Evolutionary conservation across 2,329 filamentous ascomycete genomes (phyloP), one percentile per base, ranked within the genome.

Genomic region (Monilinia laxa): DNA sequence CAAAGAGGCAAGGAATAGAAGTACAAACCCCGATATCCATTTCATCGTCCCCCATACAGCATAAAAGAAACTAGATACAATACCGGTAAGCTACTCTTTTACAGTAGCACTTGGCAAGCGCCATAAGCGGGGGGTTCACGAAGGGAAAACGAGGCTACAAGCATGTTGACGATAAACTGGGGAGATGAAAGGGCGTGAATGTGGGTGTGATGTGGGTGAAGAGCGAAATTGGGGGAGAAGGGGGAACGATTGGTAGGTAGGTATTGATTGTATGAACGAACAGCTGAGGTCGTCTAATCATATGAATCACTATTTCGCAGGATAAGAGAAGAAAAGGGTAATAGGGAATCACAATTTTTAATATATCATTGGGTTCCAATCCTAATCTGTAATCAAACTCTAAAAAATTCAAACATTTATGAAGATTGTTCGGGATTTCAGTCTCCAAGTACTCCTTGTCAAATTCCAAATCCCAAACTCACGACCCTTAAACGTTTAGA

Each of bases 131-230:
- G 38, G 25, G n/a, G 31, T 20, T 47, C 42, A 47, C 18, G 20
- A 38, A 28, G 55, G 55, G n/a, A 25, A 40, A 40, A 40, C 38
- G 38, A 40, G 38, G 38, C 12, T 11, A 57, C 62, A 64, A 57
- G 62, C 62, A 64, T 64, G 62, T 57, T 64, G 62, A 64, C 40
- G 62, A 40, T 40, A 64, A 49, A 20, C 40, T 47, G 62, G 52
- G 35, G 56, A 47, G 49, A 47, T 18, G 62, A 23, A 42, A 45
- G 40, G 35, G 40, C n/a, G 31, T 18, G 12, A 20, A 25, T 16
- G 18, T 35, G 31, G 31, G 31, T 20, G 18, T 18, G 62, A 20
- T 12, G 62, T 58, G 62, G 62, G 62, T 58, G 62, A 64, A 47
- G 49, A 56, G 51, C 11, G 52, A 25, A 40, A 38, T 40, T 47